A percentile compares a stretch with the other conserved stretches of the same genome.
phyloP scores from a whole-genome alignment of 257 asterid species.

The Salvia rosmarinus region DNA sequence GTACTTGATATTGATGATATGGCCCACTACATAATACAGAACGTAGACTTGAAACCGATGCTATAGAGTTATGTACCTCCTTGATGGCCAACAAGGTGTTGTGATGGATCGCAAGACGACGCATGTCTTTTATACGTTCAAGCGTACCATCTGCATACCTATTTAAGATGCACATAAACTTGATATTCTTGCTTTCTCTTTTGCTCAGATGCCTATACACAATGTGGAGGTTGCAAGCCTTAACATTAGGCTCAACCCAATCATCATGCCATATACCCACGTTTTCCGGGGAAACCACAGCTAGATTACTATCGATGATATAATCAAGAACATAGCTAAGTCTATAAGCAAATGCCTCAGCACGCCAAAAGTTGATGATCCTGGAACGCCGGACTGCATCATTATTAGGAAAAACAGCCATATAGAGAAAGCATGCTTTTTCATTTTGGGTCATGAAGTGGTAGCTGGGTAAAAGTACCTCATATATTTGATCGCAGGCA shows the following conservation, averaged over 20 bases:
- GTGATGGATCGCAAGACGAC: background rate
- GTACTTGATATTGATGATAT: constrained; percentile 3
- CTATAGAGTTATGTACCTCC: background rate
- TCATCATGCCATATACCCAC: too few relatives aligned
- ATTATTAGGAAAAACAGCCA: background rate
- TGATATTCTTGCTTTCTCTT: background rate
- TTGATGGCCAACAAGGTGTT: background rate
- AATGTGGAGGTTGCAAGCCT: background rate
- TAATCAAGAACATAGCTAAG: background rate
- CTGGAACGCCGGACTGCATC: background rate
- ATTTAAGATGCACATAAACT: background rate
- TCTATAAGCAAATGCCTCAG: background rate
- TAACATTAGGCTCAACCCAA: too few relatives aligned
- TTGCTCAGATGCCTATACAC: background rate
- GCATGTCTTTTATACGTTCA: background rate
- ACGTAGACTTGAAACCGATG: background rate
- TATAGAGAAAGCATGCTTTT: background rate
- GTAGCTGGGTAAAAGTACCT: constrained; percentile 31
- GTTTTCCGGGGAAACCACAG: background rate
- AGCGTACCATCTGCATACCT: background rate
- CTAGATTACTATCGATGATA: background rate
- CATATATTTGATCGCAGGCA: background rate
- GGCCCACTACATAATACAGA: background rate
- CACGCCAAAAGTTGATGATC: constrained; percentile 8
- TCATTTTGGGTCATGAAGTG: background rate